Evolutionary conservation across 2,329 filamentous ascomycete genomes (phyloP).

Genomic region (Colletotrichum noveboracense): DNA sequence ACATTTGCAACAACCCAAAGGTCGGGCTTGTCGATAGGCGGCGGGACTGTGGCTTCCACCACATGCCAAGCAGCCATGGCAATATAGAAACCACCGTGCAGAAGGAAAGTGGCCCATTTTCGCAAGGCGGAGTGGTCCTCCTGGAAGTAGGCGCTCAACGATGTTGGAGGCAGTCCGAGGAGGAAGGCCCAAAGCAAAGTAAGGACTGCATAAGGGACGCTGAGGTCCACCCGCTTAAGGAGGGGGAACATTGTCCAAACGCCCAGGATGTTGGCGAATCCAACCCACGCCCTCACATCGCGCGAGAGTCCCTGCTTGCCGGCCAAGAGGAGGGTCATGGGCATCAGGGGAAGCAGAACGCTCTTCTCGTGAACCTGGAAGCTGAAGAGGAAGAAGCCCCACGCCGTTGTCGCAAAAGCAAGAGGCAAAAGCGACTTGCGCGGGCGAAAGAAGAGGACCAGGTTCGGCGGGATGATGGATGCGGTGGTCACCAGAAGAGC

Average conservation of each 20-base stretch:
- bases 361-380: slow-evolving; percentile 99
- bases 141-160: slow-evolving; percentile 70
- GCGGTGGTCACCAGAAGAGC: slow-evolving; percentile 77
- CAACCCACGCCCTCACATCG: slow-evolving; percentile 85
- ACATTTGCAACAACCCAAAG: slow-evolving; percentile 94
- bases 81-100: slow-evolving; percentile 79
- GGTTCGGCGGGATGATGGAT: slow-evolving; percentile 79
- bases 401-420: slow-evolving; percentile 83
- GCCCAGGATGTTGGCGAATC: slow-evolving; percentile 91
- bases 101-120: slow-evolving; percentile 65
- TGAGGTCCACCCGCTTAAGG: slow-evolving; percentile 81
- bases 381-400: slow-evolving; percentile 97
- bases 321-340: slow-evolving; percentile 88
- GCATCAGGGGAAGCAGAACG: slow-evolving; percentile 87
- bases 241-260: slow-evolving; percentile 95
- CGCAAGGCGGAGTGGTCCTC: slow-evolving; percentile 49
- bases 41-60: slow-evolving; percentile 68
- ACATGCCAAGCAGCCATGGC: slow-evolving; percentile 84
- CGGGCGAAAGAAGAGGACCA: slow-evolving; percentile 80
- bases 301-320: slow-evolving; percentile 79
- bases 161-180: slow-evolving; percentile 82
- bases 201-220: slow-evolving; percentile 83
- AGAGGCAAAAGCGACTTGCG: slow-evolving; percentile 78
- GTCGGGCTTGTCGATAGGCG: slow-evolving; percentile 83
- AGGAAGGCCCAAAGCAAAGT: slow-evolving; percentile 91